These are phyloP conservation scores for Carex pumila DNA, from an alignment of 176 grass and related monocot genomes.

Conservation along the genomic window DNA sequence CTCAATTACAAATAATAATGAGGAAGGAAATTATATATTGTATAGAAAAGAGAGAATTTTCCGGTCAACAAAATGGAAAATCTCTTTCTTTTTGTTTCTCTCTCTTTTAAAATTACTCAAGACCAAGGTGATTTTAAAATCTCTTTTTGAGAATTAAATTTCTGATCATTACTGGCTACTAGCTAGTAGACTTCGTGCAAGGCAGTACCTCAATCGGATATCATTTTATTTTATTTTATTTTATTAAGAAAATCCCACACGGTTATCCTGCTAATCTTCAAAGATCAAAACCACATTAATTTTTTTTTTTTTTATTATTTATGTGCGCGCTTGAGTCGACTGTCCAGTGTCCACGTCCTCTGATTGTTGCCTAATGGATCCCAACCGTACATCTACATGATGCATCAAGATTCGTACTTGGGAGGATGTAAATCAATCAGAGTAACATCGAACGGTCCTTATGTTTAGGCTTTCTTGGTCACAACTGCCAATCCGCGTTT, in stretches of 20 bases:
- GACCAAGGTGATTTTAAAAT: neutral
- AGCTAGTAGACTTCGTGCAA: slow-evolving; percentile 10
- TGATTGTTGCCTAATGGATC: neutral
- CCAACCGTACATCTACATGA: neutral
- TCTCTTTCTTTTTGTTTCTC: neutral
- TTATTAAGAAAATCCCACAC: neutral
- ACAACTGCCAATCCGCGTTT: neutral
- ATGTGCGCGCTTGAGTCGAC: neutral
- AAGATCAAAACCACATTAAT: neutral
- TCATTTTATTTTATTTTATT: neutral
- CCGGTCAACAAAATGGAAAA: neutral
- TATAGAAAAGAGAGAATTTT: neutral
- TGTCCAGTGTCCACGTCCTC: neutral
- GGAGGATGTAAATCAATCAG: too few species aligned
- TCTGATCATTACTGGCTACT: neutral
- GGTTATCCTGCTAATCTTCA: neutral
- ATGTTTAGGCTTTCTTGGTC: too few species aligned
- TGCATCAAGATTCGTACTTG: neutral
- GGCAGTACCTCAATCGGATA: slow-evolving; percentile 2
- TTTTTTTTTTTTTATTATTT: neutral
- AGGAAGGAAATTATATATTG: neutral
- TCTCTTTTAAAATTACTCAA: neutral
- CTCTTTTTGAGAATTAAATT: neutral
- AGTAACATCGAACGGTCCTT: too few species aligned
- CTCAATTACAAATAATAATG: neutral